Evolutionary conservation across 2,329 filamentous ascomycete species (phyloP).

Genomic region (Tricladium varicosporioides): DNA sequence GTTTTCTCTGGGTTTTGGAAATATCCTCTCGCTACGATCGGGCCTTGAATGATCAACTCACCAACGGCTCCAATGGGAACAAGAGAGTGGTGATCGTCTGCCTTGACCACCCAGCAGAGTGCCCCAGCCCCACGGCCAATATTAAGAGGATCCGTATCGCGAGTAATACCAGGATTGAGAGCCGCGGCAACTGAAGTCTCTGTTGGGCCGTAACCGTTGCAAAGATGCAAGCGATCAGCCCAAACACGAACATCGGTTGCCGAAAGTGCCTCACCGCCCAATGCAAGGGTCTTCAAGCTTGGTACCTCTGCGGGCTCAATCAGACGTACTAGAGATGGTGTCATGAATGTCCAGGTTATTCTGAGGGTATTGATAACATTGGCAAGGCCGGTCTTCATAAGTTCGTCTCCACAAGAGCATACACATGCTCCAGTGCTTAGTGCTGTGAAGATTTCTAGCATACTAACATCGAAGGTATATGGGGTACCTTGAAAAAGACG

Average conservation of each 20-base stretch:
- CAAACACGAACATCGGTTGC: conserved; percentile 44
- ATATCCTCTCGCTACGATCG: conserved; percentile 59
- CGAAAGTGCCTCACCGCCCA: conserved; percentile 85
- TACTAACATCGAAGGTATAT: background rate
- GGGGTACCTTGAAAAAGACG: background rate
- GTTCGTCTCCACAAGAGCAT: background rate
- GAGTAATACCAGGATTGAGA: conserved; percentile 4
- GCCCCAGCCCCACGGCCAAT: background rate
- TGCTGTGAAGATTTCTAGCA: background rate
- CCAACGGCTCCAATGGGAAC: conserved; percentile 25
- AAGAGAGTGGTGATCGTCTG: conserved; percentile 15
- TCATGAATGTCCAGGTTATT: conserved; percentile 20
- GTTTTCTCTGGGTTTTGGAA: conserved; percentile 58
- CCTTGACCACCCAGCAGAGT: conserved; percentile 37
- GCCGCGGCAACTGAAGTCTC: conserved; percentile 53
- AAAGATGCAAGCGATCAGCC: conserved; percentile 34
- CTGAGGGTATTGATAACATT: conserved; percentile 15
- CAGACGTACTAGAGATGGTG: conserved; percentile 51
- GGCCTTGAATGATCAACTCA: conserved; percentile 40
- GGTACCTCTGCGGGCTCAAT: conserved; percentile 82
- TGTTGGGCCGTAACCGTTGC: conserved; percentile 71
- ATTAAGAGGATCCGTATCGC: conserved; percentile 11
- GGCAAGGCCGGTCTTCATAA: conserved; percentile 1
- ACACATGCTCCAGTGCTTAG: background rate
- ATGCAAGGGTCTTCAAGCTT: conserved; percentile 65